Base-by-base conservation (phyloP, 1,284 basidiomycete genomes). In the Kalmanozyma brasiliensis region DNA sequence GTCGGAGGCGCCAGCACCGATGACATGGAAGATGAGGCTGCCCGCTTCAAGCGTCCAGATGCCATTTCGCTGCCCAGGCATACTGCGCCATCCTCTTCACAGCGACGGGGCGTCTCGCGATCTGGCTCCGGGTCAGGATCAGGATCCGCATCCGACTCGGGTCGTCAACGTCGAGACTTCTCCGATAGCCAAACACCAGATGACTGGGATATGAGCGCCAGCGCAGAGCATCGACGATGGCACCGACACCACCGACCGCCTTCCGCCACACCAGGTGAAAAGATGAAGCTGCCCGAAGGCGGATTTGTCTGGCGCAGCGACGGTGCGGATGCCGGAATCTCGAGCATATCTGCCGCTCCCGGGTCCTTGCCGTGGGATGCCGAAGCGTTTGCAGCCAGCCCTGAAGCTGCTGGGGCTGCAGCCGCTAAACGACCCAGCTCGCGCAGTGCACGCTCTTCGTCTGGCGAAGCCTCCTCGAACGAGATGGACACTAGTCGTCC, bases 251-350 rank as follows among this genome's bases (percentile, higher is more conserved):
- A 77, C 35, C 55, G 64, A 9, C 73, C 68, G 11, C 65, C 65
- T 6, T 52, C 65, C 10, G 60, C 42, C 30, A 52, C 52, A 16
- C 38, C 59, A 4, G 49, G 57, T 17, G 65, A 72, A 14, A 60
- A 57, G 24, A 37, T 69, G 38, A 72, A 62, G 37, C 49, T 73
- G n/a, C 73, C 69, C n/a, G 47, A 72, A 38, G 75, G 71, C 1
- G 71, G 64, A 4, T 76, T 77, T 19, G 62, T 74, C 8, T 76
- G 73, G 75, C 52, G 70, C 10, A 67, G 69, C 47, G 64, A 72
- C 8, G 60, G 64, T n/a, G 59, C 41, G 8, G 56, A 69, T 30
- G 60, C 60, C 1, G 68, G 58, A 2, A 53, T 66, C 29, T 49
- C 63, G 2, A 59, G 59, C 37, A 13, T 55, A n/a, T 43, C 49